A percentile compares a stretch with the other conserved stretches of the same genome.
Conservation (phyloP, 2,329 filamentous ascomycete species). For the Apiospora saccharicola region DNA sequence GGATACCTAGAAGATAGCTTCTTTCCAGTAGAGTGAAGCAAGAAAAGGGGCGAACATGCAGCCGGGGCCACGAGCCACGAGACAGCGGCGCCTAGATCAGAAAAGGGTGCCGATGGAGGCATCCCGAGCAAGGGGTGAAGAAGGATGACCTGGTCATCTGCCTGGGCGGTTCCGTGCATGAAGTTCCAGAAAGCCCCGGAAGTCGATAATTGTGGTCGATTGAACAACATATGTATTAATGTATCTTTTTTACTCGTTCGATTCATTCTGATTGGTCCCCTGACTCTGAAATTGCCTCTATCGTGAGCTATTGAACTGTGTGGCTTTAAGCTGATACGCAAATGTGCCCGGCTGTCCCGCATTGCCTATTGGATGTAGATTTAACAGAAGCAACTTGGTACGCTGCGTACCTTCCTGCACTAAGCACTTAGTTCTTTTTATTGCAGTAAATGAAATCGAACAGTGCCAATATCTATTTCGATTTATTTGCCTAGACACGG, state of each 20-base stretch:
- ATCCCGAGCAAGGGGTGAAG: background rate
- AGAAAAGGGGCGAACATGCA: background rate
- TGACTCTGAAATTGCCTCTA: background rate
- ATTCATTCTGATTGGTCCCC: background rate
- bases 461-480: background rate
- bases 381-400: background rate
- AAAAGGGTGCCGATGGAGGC: background rate
- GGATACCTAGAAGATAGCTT: conserved; percentile 22
- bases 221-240: conserved; percentile 22
- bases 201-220: conserved; percentile 12
- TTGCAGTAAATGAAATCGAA: background rate
- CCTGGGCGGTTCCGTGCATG: background rate
- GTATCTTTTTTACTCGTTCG: conserved; percentile 17
- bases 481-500: background rate
- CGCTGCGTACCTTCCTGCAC: background rate
- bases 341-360: background rate
- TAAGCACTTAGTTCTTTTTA: background rate
- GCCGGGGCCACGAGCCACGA: background rate
- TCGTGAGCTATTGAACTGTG: background rate
- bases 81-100: background rate
- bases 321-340: no score
- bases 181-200: background rate
- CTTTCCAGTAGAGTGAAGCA: conserved; percentile 20
- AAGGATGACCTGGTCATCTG: background rate
- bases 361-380: background rate